phyloP scores from a whole-genome alignment of 2,329 filamentous ascomycete species.

The Fusarium graminum region DNA sequence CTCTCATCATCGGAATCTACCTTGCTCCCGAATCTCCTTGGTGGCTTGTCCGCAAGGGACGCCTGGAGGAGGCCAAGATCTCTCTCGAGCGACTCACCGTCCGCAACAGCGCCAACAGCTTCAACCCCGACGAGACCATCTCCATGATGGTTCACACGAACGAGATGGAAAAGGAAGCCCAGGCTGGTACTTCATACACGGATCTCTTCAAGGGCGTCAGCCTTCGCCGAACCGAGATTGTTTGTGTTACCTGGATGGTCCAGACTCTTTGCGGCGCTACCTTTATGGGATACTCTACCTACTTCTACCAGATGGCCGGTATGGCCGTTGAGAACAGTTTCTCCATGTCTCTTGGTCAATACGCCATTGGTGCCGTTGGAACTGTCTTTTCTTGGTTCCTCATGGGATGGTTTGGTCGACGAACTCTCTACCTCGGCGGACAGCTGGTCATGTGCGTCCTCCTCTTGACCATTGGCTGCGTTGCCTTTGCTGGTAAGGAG shows the following conservation, averaged over 20 bases:
- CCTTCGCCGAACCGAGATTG: constrained; percentile 61
- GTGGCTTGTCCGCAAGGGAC: constrained; percentile 61
- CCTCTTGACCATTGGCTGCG: constrained; percentile 61
- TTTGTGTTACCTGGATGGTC: constrained; percentile 59
- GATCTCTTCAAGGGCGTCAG: constrained; percentile 64
- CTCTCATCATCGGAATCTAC: constrained; percentile 58
- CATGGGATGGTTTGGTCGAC: constrained; percentile 59
- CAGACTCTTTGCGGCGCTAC: constrained; percentile 57
- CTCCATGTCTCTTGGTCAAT: constrained; percentile 58
- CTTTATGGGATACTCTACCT: constrained; percentile 71
- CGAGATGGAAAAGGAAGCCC: constrained; percentile 59
- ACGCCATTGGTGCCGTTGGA: constrained; percentile 60
- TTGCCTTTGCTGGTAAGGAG: constrained; percentile 66
- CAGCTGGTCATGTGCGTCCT: constrained; percentile 62
- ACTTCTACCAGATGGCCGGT: constrained; percentile 61
- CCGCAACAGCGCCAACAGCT: constrained; percentile 53
- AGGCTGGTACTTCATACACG: constrained; percentile 57
- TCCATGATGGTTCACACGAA: constrained; percentile 67
- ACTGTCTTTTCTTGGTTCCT: constrained; percentile 62
- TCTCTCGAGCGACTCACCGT: constrained; percentile 57
- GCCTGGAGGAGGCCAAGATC: constrained; percentile 55
- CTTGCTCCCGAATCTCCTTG: constrained; percentile 65
- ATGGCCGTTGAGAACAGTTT: constrained; percentile 56
- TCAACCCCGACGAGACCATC: constrained; percentile 60
- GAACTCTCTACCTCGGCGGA: constrained; percentile 60